Base-by-base conservation (phyloP, 257 asterid species). In the Scutellaria barbata region DNA sequence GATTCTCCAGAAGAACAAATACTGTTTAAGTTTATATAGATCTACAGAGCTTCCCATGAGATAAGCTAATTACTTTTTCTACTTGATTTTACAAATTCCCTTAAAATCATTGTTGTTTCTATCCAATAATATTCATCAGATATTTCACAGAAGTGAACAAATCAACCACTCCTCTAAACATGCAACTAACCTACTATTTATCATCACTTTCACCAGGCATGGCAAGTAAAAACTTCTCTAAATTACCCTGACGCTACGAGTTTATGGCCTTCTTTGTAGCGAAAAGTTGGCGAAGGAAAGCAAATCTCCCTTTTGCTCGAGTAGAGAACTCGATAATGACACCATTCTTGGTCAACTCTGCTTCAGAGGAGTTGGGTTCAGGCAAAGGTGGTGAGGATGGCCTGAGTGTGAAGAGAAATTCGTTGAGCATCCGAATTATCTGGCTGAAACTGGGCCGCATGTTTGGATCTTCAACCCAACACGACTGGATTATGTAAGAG, bases 401-500 rank as follows among this genome's bases (percentile, higher is more conserved):
- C 14, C 81, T 82, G 18, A 89, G 90, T 1, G 88, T 82, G 68
- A 81, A 82, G 47, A 89, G 78, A 66, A 83, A 90, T 63, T 83
- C 96, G 16, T 88, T 89, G 47, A 93, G 95, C 97, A 90, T 89
- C 60, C 97, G 87, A 48, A 89, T 84, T 39, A 93, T 93, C 85
- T 89, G 98, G 78, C 86, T 80, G 79, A 93, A 93, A 86, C 90
- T 80, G 45, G 98, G 98, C 40, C 98, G 86, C 90, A 93, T 72
- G 60, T 87, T 90, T 6, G 98, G 92, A 83, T 90, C 98, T 83
- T 93, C 98, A n/a, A 93, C 98, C 97, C 98, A 93, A 63, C 96
- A 89, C 13, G 98, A 90, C 76, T 86, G 97, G 33, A 90, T 84
- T 77, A 90, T 82, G 61, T 86, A 89, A 16, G 92, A 87, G 10